Evolutionary conservation across 768 basidiomycete species (phyloP).

Genomic region (Boletellus ananas): DNA sequence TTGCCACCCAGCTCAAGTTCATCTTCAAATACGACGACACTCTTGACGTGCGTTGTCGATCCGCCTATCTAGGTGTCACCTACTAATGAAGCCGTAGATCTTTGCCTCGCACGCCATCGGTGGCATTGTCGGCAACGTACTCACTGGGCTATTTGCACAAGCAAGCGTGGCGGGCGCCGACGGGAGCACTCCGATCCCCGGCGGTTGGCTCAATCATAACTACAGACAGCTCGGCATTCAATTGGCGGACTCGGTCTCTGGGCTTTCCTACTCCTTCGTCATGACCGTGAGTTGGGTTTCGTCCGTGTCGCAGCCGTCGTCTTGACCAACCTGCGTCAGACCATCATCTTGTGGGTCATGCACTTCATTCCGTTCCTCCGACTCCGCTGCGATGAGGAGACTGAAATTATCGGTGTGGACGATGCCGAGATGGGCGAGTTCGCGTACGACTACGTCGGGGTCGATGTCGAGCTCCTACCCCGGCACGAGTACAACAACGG

Average conservation of each 20-base stretch:
- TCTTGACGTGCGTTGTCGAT: slow-evolving; percentile 55
- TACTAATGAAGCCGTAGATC: slow-evolving; percentile 47
- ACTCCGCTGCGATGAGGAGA: slow-evolving; percentile 62
- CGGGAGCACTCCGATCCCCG: slow-evolving; percentile 58
- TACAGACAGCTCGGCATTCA: slow-evolving; percentile 84
- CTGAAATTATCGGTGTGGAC: slow-evolving; percentile 83
- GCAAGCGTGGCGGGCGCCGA: slow-evolving; percentile 75
- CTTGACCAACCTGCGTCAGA: slow-evolving; percentile 36
- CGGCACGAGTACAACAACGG: slow-evolving; percentile 29
- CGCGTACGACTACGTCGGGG: slow-evolving; percentile 81
- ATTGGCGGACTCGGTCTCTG: slow-evolving; percentile 67
- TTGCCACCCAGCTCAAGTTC: slow-evolving; percentile 94
- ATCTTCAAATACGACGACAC: slow-evolving; percentile 72
- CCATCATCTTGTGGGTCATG: slow-evolving; percentile 83
- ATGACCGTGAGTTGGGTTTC: slow-evolving; percentile 54
- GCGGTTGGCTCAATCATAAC: slow-evolving; percentile 87
- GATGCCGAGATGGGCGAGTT: slow-evolving; percentile 89
- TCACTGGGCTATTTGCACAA: slow-evolving; percentile 89
- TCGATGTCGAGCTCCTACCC: slow-evolving; percentile 50
- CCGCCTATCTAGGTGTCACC: neutral
- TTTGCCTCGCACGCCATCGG: slow-evolving; percentile 84
- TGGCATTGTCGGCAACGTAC: slow-evolving; percentile 74
- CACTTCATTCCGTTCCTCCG: slow-evolving; percentile 79
- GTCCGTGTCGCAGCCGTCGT: neutral
- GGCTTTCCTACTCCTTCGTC: slow-evolving; percentile 68